These are phyloP conservation scores for Phaffia tasmanica DNA, from an alignment of 768 basidiomycete genomes.

Conservation along the genomic window DNA sequence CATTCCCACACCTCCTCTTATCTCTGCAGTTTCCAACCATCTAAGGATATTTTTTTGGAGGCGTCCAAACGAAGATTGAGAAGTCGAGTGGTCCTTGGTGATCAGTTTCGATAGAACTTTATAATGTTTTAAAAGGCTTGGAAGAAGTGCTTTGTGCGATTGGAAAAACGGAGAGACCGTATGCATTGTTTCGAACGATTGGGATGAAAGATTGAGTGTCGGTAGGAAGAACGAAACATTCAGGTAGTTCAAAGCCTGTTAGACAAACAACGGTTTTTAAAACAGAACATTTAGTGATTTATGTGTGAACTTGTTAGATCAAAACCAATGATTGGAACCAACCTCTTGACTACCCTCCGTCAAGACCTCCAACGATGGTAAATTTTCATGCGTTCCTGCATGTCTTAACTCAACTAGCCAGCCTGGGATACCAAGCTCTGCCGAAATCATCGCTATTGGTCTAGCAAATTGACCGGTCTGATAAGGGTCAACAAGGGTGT, in stretches of 20 bases:
- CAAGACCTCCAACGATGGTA: slow-evolving; percentile 71
- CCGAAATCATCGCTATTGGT: slow-evolving; percentile 77
- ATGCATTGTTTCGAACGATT: slow-evolving; percentile 32
- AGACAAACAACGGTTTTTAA: slow-evolving; percentile 6
- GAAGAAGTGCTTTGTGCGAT: slow-evolving; percentile 47
- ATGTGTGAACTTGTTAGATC: slow-evolving; percentile 25
- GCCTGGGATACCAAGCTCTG: slow-evolving; percentile 68
- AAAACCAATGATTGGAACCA: slow-evolving; percentile 12
- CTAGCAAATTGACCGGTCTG: slow-evolving; percentile 81
- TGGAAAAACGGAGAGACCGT: slow-evolving; percentile 34
- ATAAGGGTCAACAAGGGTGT: slow-evolving; percentile 86
- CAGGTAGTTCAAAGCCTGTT: slow-evolving; percentile 70
- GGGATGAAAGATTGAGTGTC: slow-evolving; percentile 42
- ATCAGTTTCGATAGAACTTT: slow-evolving; percentile 56
- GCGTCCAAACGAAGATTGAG: slow-evolving; percentile 45
- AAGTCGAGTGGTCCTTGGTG: slow-evolving; percentile 55
- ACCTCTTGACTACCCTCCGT: slow-evolving; percentile 68
- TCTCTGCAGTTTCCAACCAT: slow-evolving; percentile 37
- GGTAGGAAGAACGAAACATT: slow-evolving; percentile 74
- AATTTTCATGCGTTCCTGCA: slow-evolving; percentile 88
- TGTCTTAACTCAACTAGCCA: slow-evolving; percentile 90
- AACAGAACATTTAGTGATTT: slow-evolving; percentile 21
- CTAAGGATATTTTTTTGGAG: slow-evolving; percentile 49
- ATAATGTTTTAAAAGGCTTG: slow-evolving; percentile 61
- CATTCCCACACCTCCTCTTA: slow-evolving; percentile 34